Conservation (phyloP, 2,329 filamentous ascomycete species). For the Calonectria crousiana region DNA sequence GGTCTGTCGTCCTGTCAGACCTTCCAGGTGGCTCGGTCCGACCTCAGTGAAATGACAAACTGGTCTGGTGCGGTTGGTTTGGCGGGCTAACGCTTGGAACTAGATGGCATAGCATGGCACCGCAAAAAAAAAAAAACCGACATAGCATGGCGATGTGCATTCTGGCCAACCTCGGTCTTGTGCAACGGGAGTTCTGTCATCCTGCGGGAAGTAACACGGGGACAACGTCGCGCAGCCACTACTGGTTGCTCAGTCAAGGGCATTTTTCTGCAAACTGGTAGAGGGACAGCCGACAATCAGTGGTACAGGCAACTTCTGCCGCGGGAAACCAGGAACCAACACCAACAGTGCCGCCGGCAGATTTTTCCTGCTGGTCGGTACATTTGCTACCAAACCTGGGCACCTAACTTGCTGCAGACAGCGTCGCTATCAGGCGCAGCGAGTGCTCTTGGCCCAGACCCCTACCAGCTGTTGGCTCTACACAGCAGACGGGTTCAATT, state of each 20-base stretch:
- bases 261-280: slow-evolving; percentile 18
- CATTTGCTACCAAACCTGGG: slow-evolving; percentile 7
- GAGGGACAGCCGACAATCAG: neutral
- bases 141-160: slow-evolving; percentile 27
- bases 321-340: slow-evolving; percentile 25
- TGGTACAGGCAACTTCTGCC: slow-evolving; percentile 12
- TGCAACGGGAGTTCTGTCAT: slow-evolving; percentile 33
- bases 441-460: slow-evolving; percentile 20
- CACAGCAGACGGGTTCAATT: slow-evolving; percentile 22
- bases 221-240: slow-evolving; percentile 32
- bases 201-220: slow-evolving; percentile 38
- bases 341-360: slow-evolving; percentile 32
- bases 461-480: slow-evolving; percentile 34
- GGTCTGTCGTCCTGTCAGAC: slow-evolving; percentile 26
- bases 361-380: slow-evolving; percentile 32
- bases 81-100: slow-evolving; percentile 13
- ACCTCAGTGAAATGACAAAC: slow-evolving; percentile 31
- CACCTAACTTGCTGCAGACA: slow-evolving; percentile 16
- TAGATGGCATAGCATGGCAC: slow-evolving; percentile 37
- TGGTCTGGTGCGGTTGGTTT: neutral
- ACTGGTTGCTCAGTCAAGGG: slow-evolving; percentile 29
- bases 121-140: slow-evolving; percentile 26
- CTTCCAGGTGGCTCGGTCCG: slow-evolving; percentile 22
- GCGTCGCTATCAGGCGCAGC: slow-evolving; percentile 38
- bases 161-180: slow-evolving; percentile 32